Evolutionary conservation across 305 asterid genomes (phyloP).

Genomic region (Coffea humblotiana): DNA sequence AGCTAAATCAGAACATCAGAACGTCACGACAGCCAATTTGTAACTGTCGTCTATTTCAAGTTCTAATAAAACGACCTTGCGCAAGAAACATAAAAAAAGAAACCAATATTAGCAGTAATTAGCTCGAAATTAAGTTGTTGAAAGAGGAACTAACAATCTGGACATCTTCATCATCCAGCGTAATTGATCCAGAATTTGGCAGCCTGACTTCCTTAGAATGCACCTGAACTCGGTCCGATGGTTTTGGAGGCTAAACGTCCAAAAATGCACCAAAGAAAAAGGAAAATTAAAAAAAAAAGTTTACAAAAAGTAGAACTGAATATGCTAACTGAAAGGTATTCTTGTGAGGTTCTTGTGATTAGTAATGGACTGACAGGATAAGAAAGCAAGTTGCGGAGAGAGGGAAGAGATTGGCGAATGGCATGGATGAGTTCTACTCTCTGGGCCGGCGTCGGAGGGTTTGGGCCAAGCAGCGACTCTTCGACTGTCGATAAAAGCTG

Average conservation of each 20-base stretch:
- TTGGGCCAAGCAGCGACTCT: constrained; percentile 30
- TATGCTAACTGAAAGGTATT: too few relatives aligned
- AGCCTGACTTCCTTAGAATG: constrained; percentile 84
- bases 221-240: constrained; percentile 53
- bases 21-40: too few relatives aligned
- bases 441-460: not conserved
- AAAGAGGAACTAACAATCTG: constrained; percentile 62
- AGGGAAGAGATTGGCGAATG: too few relatives aligned
- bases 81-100: not conserved
- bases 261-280: not conserved
- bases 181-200: constrained; percentile 70
- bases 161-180: constrained; percentile 92
- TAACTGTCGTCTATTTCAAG: too few relatives aligned
- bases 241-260: constrained; percentile 66
- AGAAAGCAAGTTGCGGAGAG: too few relatives aligned
- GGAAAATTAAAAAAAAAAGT: too few relatives aligned
- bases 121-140: too few relatives aligned
- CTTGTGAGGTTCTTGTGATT: too few relatives aligned
- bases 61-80: too few relatives aligned
- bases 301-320: too few relatives aligned
- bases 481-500: not conserved
- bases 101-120: not conserved
- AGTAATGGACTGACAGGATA: too few relatives aligned
- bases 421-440: not conserved
- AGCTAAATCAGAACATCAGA: too few relatives aligned